These are phyloP conservation scores for Prosopis cineraria DNA, from an alignment of 306 rosid species.

Conservation along the genomic window DNA sequence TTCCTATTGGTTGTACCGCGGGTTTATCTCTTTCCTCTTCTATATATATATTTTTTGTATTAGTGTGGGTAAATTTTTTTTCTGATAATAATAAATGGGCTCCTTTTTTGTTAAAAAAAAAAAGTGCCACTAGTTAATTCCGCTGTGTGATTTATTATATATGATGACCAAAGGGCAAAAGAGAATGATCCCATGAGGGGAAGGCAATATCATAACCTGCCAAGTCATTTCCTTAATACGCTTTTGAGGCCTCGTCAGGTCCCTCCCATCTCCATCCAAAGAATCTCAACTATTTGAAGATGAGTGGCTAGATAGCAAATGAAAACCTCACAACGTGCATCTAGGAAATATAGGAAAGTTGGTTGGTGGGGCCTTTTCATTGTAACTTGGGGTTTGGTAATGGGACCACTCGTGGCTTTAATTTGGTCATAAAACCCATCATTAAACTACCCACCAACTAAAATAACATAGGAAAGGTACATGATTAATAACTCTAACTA, in stretches of 20 bases:
- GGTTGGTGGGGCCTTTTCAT: constrained; percentile 36
- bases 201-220: too few species aligned
- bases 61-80: too few species aligned
- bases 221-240: constrained; percentile 13
- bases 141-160: background rate
- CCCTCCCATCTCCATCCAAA: background rate
- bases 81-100: too few species aligned
- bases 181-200: background rate
- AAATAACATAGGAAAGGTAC: constrained; percentile 17
- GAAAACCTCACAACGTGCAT: constrained; percentile 15
- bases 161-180: background rate
- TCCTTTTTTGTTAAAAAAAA: too few species aligned
- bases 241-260: background rate
- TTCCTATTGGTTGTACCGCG: too few species aligned
- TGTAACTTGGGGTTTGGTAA: constrained; percentile 23
- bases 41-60: too few species aligned
- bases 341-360: background rate
- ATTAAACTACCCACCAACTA: constrained; percentile 43
- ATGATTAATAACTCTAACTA: constrained; percentile 17
- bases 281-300: constrained; percentile 17
- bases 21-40: too few species aligned
- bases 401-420: constrained; percentile 50
- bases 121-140: too few species aligned
- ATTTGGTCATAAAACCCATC: constrained; percentile 44
- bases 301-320: constrained; percentile 11